Evolutionary conservation across 495 filamentous ascomycete genomes (phyloP).

Genomic region (Pseudevernia furfuracea): DNA sequence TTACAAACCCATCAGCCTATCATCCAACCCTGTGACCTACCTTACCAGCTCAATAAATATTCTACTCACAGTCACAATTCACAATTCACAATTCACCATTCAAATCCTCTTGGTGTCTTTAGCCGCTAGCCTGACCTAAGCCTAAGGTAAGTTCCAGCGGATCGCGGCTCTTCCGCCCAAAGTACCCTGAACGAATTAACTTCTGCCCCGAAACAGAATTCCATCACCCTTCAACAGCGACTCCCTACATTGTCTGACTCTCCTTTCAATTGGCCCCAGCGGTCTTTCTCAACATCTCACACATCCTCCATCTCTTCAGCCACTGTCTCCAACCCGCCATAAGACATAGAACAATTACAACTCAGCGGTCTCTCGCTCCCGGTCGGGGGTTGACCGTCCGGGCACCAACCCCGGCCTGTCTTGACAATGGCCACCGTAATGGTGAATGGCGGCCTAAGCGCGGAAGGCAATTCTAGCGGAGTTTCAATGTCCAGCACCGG

Average conservation of each 20-base stretch:
- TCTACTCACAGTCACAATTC: neutral
- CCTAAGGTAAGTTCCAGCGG: conserved; percentile 3
- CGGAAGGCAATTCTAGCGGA: conserved; percentile 30
- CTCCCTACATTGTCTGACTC: conserved; percentile 8
- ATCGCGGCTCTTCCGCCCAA: conserved; percentile 4
- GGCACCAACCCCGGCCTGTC: conserved; percentile 2
- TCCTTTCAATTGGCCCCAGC: conserved; percentile 13
- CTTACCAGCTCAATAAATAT: no score
- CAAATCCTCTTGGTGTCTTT: no score
- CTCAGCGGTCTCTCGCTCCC: conserved; percentile 11
- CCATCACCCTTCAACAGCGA: conserved; percentile 15
- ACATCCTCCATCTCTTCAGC: neutral
- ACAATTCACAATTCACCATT: neutral
- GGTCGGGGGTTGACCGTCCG: conserved; percentile 18
- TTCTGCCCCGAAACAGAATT: conserved; percentile 12
- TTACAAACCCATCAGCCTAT: neutral
- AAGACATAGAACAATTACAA: neutral
- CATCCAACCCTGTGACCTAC: no score
- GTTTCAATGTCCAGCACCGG: conserved; percentile 32
- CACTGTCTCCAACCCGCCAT: neutral
- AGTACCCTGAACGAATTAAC: conserved; percentile 12
- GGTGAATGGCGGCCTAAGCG: conserved; percentile 43
- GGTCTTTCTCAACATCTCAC: neutral
- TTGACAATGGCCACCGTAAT: conserved; percentile 33
- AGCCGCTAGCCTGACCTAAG: conserved; percentile 2